phyloP scores from a whole-genome alignment of 768 basidiomycete species.

The Suillus sp. region DNA sequence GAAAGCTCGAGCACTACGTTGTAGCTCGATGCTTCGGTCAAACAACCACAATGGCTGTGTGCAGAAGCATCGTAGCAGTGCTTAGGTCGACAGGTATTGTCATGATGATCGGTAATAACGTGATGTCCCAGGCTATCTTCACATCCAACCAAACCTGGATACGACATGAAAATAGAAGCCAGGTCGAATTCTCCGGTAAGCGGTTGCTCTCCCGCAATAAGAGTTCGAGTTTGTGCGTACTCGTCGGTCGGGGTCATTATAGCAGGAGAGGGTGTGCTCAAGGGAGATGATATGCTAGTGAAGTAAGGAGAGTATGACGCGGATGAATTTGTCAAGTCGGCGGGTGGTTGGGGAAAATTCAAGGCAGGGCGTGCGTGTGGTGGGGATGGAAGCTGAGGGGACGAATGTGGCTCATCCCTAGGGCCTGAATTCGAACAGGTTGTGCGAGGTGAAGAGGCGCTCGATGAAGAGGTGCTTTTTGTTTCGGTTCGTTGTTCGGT shows the following conservation, averaged over 20 bases:
- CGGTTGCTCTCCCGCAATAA: slow-evolving; percentile 25
- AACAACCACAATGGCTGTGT: slow-evolving; percentile 56
- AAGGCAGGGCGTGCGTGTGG: slow-evolving; percentile 34
- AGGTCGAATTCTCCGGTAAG: slow-evolving; percentile 43
- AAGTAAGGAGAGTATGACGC: slow-evolving; percentile 22
- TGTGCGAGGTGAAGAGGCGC: slow-evolving; percentile 8
- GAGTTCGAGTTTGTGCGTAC: slow-evolving; percentile 36
- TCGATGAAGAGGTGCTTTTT: neutral
- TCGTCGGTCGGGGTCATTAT: slow-evolving; percentile 51
- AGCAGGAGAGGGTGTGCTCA: slow-evolving; percentile 34
- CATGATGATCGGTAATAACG: slow-evolving; percentile 10
- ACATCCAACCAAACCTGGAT: slow-evolving; percentile 25
- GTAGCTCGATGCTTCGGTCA: slow-evolving; percentile 56
- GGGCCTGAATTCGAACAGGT: slow-evolving; percentile 8
- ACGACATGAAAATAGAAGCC: slow-evolving; percentile 43
- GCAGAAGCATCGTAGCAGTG: slow-evolving; percentile 17
- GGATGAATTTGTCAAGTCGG: slow-evolving; percentile 10
- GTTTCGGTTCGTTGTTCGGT: slow-evolving; percentile 13
- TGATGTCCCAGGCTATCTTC: slow-evolving; percentile 17
- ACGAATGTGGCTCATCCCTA: slow-evolving; percentile 10
- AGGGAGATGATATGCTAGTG: slow-evolving; percentile 23
- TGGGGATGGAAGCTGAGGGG: slow-evolving; percentile 26
- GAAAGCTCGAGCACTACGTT: slow-evolving; percentile 67
- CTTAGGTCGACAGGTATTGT: slow-evolving; percentile 18
- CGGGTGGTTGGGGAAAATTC: slow-evolving; percentile 33